Base-by-base conservation (phyloP, 306 rosid species). In the Malus asiatica region DNA sequence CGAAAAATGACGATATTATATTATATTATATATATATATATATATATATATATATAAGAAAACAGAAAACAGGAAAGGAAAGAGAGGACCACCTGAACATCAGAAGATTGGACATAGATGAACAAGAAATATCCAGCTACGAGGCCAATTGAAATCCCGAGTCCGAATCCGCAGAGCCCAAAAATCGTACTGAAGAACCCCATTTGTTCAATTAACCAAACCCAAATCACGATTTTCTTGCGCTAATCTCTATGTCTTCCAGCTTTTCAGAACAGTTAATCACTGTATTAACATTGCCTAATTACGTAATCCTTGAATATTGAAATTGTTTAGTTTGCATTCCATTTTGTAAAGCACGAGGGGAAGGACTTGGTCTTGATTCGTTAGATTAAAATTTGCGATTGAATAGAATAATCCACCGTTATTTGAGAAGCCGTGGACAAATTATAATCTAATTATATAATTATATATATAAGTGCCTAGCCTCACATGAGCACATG, bases 111-210 rank as follows among this genome's bases (percentile, higher is more conserved):
- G 72, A 77, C 29, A 52, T 83, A 87, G 70, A 94, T 89, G 87
- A 94, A 94, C 78, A 94, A 87, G 72, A 84, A 87, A 83, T 94
- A 94, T 3, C 98, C 98, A 67, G 60, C 83, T n/a, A 87, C 83
- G 48, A 94, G 87, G 30, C 98, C 98, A 62, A 90, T 65, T 30
- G 88, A 79, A 78, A 90, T 90, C 38, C 97, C 98, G 66, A 91
- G 19, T 84, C 97, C 97, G 65, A 94, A 94, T 79, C 98, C 98
- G 71, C 76, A 91, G 67, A 91, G 51, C 1, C 97, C 91, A 57
- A 90, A 79, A 51, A 94, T 62, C 58, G 93, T 87, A 77, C 96
- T 70, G 66, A 91, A 80, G 81, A 94, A 91, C 32, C 93, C 97
- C 97, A 94, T 94, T 68, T 15, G 48, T 33, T 25, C 75, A 46